A percentile compares a stretch with the other conserved stretches of the same genome.
Evolutionary conservation across 257 asterid genomes (phyloP).

Genomic region (Solanum pimpinellifolium): DNA sequence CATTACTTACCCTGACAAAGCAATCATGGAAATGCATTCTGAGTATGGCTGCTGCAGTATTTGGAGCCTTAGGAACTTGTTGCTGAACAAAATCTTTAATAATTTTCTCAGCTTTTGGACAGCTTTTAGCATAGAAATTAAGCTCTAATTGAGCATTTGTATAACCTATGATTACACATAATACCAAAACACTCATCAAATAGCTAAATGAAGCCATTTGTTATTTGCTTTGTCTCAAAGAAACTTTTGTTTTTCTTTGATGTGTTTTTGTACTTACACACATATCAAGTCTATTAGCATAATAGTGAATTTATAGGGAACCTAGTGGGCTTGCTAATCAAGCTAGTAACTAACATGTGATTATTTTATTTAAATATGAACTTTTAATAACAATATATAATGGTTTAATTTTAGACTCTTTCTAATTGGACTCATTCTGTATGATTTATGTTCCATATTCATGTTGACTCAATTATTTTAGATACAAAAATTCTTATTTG

Average conservation of each 20-base stretch:
- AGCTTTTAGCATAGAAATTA: conserved; percentile 41
- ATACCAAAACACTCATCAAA: not conserved
- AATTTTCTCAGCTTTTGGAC: conserved; percentile 57
- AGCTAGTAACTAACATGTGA: not conserved
- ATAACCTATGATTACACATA: conserved; percentile 4
- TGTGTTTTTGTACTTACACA: not conserved
- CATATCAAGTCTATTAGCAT: not conserved
- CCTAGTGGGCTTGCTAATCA: not conserved
- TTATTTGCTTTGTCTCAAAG: not conserved
- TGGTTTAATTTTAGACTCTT: not conserved
- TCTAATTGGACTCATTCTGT: not conserved
- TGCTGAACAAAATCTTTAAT: conserved; percentile 31
- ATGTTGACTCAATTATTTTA: not conserved
- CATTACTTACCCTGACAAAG: conserved; percentile 23
- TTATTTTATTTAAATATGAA: not conserved
- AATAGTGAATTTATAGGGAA: not conserved
- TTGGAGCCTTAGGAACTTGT: conserved; percentile 53
- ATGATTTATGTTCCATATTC: not conserved
- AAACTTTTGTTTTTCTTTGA: not conserved
- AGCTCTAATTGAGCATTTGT: conserved; percentile 26
- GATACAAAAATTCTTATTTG: not conserved
- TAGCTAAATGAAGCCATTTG: conserved; percentile 3
- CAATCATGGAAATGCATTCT: conserved; percentile 39
- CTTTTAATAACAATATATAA: not conserved
- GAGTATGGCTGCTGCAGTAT: conserved; percentile 41